phyloP scores from a whole-genome alignment of 176 grass and related monocot genomes.

The Tillandsia leiboldiana region DNA sequence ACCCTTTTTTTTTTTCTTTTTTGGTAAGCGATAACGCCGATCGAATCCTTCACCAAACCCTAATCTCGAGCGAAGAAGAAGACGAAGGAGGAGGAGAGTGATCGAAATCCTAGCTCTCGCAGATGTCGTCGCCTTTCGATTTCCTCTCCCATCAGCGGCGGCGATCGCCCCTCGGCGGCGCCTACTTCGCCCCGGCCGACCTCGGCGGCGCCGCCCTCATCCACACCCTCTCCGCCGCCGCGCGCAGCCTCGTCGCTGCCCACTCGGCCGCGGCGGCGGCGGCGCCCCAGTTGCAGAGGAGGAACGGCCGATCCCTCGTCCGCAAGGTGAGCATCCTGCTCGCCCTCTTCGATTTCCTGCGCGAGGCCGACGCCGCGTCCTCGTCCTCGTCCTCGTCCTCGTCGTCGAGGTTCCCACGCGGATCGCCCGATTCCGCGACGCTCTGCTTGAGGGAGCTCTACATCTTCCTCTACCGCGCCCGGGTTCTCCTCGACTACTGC shows the following conservation, averaged over 20 bases:
- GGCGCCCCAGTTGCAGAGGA: conserved; percentile 32
- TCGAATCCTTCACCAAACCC: neutral
- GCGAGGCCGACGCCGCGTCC: conserved; percentile 1
- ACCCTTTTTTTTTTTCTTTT: too few species aligned
- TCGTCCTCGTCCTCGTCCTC: conserved; percentile 8
- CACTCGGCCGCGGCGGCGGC: neutral
- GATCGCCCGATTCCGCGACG: conserved; percentile 34
- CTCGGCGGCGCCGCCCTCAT: conserved; percentile 39
- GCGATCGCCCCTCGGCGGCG: conserved; percentile 44
- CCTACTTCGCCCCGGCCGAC: conserved; percentile 53
- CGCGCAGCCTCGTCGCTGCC: conserved; percentile 11
- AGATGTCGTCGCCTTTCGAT: conserved; percentile 46
- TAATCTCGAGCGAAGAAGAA: neutral
- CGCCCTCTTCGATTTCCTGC: conserved; percentile 38
- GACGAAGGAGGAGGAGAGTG: neutral
- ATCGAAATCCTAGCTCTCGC: neutral
- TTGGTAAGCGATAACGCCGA: neutral
- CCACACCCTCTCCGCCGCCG: conserved; percentile 38
- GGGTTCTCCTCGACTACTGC: conserved; percentile 69
- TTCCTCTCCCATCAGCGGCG: conserved; percentile 57
- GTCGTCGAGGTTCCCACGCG: neutral
- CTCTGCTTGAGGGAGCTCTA: conserved; percentile 95
- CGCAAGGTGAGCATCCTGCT: conserved; percentile 36
- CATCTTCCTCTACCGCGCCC: conserved; percentile 82
- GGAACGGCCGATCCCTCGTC: conserved; percentile 26